A percentile compares a stretch with the other conserved stretches of the same genome.
Conservation (phyloP, 2,329 filamentous ascomycete genomes). For the Tympanopsis confertula region DNA sequence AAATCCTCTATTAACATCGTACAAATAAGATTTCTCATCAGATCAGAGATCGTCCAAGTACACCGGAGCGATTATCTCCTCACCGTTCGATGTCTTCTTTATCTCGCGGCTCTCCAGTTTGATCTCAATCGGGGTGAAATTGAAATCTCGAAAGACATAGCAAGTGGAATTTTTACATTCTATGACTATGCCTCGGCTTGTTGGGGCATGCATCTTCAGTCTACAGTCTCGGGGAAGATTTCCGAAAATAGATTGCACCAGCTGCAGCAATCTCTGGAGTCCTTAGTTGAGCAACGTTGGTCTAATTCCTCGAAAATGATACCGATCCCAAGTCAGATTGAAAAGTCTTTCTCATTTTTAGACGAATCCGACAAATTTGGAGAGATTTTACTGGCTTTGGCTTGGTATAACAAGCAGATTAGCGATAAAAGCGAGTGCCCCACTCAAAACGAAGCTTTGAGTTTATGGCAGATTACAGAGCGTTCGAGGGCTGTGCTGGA, state of each 20-base stretch:
- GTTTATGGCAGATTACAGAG: constrained; percentile 5
- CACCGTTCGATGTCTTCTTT: constrained; percentile 10
- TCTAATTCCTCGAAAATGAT: constrained; percentile 5
- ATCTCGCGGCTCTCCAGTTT: constrained; percentile 11
- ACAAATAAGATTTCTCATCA: constrained; percentile 4
- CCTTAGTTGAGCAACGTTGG: constrained; percentile 9
- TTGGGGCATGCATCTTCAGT: constrained; percentile 13
- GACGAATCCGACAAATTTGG: constrained; percentile 4
- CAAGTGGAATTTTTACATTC: constrained; percentile 12
- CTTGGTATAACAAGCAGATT: constrained; percentile 7
- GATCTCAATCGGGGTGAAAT: constrained; percentile 4
- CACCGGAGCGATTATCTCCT: constrained; percentile 9
- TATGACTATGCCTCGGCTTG: constrained; percentile 16
- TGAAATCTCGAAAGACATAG: constrained; percentile 5
- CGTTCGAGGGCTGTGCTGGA: constrained; percentile 11
- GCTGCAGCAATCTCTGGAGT: constrained; percentile 7
- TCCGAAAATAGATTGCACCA: constrained; percentile 5
- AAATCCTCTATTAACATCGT: background rate
- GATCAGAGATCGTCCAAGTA: constrained; percentile 5
- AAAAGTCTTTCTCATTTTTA: constrained; percentile 2
- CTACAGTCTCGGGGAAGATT: constrained; percentile 9
- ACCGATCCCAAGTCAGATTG: constrained; percentile 4
- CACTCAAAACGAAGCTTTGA: constrained; percentile 6
- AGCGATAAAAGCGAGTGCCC: constrained; percentile 6
- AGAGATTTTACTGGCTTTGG: constrained; percentile 6